Conservation (phyloP, 139 green algal genomes). For the Gonium pectorale region DNA sequence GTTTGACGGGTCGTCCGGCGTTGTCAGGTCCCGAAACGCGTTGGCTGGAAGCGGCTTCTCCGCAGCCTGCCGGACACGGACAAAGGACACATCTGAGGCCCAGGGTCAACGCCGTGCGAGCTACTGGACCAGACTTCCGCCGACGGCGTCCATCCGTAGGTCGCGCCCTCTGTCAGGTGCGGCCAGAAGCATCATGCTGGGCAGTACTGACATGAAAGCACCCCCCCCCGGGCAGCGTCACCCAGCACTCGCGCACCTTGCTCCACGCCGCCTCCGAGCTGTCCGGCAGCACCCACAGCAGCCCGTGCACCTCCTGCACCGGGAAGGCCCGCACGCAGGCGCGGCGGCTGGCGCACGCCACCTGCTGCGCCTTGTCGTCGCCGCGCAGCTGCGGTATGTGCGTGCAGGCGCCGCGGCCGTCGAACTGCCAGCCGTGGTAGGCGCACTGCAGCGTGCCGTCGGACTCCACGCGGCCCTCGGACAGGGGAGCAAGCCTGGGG, state of each 20-base stretch:
- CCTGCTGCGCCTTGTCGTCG: slow-evolving; percentile 6
- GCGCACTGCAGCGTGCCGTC: slow-evolving; percentile 58
- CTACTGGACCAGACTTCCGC: no score
- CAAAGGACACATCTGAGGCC: no score
- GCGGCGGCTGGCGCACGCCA: slow-evolving; percentile 14
- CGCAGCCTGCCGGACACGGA: background rate
- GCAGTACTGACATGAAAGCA: no score
- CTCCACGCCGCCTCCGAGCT: background rate
- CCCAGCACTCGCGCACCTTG: no score
- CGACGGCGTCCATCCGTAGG: no score
- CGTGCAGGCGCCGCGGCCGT: slow-evolving; percentile 49
- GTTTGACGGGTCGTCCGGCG: no score
- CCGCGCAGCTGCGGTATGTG: slow-evolving; percentile 47
- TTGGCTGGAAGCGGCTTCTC: background rate
- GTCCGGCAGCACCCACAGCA: no score
- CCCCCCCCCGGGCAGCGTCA: no score
- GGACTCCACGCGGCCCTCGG: slow-evolving; percentile 51
- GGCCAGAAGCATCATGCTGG: no score
- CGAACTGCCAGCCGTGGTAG: no score
- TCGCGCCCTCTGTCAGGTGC: no score
- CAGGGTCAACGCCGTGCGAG: no score
- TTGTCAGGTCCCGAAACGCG: background rate
- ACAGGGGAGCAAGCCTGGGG: slow-evolving; percentile 53
- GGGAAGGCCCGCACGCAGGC: slow-evolving; percentile 13
- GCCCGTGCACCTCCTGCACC: background rate